phyloP scores from a whole-genome alignment of 441 rosid species.

The Adansonia gregorii region DNA sequence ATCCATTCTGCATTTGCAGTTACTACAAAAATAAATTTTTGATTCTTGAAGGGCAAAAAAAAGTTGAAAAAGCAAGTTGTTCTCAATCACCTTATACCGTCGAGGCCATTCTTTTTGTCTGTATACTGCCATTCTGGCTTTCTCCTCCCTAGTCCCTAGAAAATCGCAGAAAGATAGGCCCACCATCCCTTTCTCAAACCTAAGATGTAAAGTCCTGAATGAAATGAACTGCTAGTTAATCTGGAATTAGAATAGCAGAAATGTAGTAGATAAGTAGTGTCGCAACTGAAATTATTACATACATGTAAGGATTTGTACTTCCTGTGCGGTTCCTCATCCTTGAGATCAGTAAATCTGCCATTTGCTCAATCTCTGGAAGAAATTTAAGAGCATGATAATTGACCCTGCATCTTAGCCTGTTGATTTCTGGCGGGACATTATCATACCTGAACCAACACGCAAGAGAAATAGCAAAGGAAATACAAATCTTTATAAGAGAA shows the following conservation, averaged over 20 bases:
- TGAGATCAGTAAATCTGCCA: slow-evolving; percentile 86
- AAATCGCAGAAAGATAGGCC: slow-evolving; percentile 97
- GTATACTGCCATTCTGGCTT: slow-evolving; percentile 88
- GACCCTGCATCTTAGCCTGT: slow-evolving; percentile 96
- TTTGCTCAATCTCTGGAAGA: slow-evolving; percentile 87
- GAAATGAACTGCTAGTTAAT: slow-evolving; percentile 29
- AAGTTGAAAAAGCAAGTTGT: slow-evolving; percentile 7
- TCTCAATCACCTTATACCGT: slow-evolving; percentile 73
- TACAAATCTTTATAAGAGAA: neutral
- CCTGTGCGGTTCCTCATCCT: slow-evolving; percentile 98
- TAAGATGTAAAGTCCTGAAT: slow-evolving; percentile 96
- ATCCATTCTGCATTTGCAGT: slow-evolving; percentile 74
- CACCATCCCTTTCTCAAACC: slow-evolving; percentile 99
- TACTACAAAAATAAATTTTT: slow-evolving; percentile 27
- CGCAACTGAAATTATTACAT: slow-evolving; percentile 37
- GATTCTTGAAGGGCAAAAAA: slow-evolving; percentile 17
- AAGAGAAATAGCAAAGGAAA: slow-evolving; percentile 25
- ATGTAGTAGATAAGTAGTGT: slow-evolving; percentile 27
- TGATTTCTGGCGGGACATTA: slow-evolving; percentile 95
- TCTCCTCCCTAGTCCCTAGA: slow-evolving; percentile 97
- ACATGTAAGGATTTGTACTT: slow-evolving; percentile 83
- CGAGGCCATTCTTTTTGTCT: slow-evolving; percentile 99
- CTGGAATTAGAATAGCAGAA: slow-evolving; percentile 16
- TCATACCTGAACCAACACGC: slow-evolving; percentile 68
- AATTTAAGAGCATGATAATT: slow-evolving; percentile 97